phyloP scores from a whole-genome alignment of 176 grass and related monocot species.

The Coix lacrymajobi region DNA sequence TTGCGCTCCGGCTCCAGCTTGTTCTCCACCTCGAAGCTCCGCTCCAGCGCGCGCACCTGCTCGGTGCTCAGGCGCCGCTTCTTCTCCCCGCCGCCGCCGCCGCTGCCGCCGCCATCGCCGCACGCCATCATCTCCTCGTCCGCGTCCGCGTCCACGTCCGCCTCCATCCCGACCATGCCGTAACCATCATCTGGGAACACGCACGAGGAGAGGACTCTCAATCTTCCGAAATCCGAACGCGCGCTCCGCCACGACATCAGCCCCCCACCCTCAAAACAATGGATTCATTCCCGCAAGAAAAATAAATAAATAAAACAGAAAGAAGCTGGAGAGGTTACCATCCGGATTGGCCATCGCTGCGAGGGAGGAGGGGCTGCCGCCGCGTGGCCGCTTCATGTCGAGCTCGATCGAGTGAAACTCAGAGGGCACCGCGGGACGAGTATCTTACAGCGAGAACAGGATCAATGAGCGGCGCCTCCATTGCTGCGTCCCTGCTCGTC shows the following conservation, averaged over 20 bases:
- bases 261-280: neutral
- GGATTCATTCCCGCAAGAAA: neutral
- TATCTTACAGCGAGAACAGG: neutral
- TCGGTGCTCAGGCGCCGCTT: constrained; percentile 74
- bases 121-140: constrained; percentile 41
- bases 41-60: constrained; percentile 83
- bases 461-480: neutral
- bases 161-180: constrained; percentile 38
- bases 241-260: neutral
- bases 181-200: constrained; percentile 25
- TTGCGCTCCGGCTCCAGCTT: constrained; percentile 93
- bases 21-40: constrained; percentile 96
- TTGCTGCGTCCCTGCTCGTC: neutral
- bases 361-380: constrained; percentile 15
- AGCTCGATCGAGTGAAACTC: neutral
- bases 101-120: constrained; percentile 28
- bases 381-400: constrained; percentile 40
- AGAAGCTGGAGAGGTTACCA: neutral
- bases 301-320: neutral
- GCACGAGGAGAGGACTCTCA: neutral
- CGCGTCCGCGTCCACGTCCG: constrained; percentile 18
- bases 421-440: neutral
- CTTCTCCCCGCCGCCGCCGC: constrained; percentile 58
- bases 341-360: constrained; percentile 7
- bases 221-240: neutral